These are phyloP conservation scores for Salix caprea DNA, from an alignment of 345 rosid species.

Conservation along the genomic window DNA sequence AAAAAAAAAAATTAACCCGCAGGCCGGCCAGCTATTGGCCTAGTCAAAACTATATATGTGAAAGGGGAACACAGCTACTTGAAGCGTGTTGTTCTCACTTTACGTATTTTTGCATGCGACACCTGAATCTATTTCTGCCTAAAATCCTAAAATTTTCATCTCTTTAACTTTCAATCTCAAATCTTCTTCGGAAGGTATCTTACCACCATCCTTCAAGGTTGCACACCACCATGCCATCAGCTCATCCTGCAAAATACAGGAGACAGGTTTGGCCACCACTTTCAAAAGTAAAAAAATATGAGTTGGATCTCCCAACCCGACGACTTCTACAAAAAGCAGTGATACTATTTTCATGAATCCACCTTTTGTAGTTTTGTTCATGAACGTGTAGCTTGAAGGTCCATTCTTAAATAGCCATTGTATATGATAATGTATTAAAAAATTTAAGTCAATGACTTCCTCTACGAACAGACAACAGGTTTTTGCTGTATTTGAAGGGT, in stretches of 20 bases:
- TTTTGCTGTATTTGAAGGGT: background rate
- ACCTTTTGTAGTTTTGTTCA: background rate
- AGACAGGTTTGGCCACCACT: background rate
- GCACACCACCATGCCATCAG: conserved; percentile 70
- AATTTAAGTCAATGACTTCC: background rate
- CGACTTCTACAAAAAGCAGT: no score
- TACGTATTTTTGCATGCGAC: background rate
- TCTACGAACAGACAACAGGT: background rate
- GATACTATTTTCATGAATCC: no score
- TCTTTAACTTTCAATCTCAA: conserved; percentile 48
- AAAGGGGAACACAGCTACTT: background rate
- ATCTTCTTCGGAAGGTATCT: conserved; percentile 52
- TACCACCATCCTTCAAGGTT: conserved; percentile 25
- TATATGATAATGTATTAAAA: background rate
- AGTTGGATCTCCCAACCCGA: no score
- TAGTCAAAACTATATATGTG: background rate
- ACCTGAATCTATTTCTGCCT: background rate
- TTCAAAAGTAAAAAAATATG: background rate
- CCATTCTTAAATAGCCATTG: no score
- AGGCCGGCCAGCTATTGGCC: no score
- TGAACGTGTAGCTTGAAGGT: background rate
- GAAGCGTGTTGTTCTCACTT: background rate
- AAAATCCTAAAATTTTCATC: conserved; percentile 54
- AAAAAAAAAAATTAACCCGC: no score
- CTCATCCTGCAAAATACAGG: conserved; percentile 54